Conservation (phyloP, 768 basidiomycete species). For the Boletus patriciae region DNA sequence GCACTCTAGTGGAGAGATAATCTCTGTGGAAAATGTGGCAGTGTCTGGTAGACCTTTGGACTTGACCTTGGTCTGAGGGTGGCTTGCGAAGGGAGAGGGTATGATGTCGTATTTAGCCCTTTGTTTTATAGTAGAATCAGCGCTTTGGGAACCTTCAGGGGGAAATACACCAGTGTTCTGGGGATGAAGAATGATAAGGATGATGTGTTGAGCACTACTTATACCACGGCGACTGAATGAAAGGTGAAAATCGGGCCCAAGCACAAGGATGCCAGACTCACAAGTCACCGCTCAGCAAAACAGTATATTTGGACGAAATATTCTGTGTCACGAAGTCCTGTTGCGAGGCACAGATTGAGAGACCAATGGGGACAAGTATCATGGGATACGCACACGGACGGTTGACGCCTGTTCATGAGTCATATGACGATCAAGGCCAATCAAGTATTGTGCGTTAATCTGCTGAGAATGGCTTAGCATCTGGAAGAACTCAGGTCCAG, state of each 20-base stretch:
- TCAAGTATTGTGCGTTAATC: slow-evolving; percentile 41
- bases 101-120: slow-evolving; percentile 9
- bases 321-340: slow-evolving; percentile 52
- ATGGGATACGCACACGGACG: slow-evolving; percentile 42
- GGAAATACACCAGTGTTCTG: slow-evolving; percentile 8
- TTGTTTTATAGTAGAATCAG: slow-evolving; percentile 16
- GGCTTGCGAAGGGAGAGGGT: slow-evolving; percentile 19
- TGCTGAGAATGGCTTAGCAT: slow-evolving; percentile 41
- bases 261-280: slow-evolving; percentile 37
- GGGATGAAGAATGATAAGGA: slow-evolving; percentile 18
- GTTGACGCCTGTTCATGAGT: slow-evolving; percentile 43
- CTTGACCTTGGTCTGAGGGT: slow-evolving; percentile 9
- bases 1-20: slow-evolving; percentile 44
- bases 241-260: neutral
- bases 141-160: slow-evolving; percentile 16
- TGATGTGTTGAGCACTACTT: slow-evolving; percentile 16
- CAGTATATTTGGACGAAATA: slow-evolving; percentile 48
- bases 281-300: slow-evolving; percentile 57
- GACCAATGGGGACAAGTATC: neutral
- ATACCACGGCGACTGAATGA: slow-evolving; percentile 47
- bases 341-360: neutral
- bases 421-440: slow-evolving; percentile 38
- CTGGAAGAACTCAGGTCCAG: slow-evolving; percentile 36
- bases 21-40: slow-evolving; percentile 35
- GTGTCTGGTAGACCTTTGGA: slow-evolving; percentile 4